Evolutionary conservation across 2,329 filamentous ascomycete species (phyloP).

Genomic region (Xylariomycetidae sp.): DNA sequence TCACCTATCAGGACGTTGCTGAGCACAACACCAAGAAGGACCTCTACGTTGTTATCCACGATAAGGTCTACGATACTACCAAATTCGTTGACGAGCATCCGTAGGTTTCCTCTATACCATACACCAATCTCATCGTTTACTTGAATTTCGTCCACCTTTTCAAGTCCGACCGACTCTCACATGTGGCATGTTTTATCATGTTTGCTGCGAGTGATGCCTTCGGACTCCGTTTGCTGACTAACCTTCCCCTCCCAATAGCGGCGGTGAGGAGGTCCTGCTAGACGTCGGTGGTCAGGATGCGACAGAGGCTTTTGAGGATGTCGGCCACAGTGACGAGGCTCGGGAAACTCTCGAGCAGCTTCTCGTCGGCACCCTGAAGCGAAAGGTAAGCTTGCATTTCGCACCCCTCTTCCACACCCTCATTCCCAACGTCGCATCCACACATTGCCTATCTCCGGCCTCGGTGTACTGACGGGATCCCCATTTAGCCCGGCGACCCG

Average conservation of each 20-base stretch:
- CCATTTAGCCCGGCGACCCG: constrained; percentile 68
- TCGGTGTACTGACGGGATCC: constrained; percentile 18
- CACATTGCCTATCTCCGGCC: neutral
- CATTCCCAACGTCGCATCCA: constrained; percentile 2
- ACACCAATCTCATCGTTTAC: constrained; percentile 5
- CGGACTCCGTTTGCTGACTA: constrained; percentile 19
- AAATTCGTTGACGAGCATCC: constrained; percentile 97
- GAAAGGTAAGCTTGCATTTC: constrained; percentile 54
- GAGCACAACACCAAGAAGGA: constrained; percentile 93
- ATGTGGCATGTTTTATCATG: too few relatives aligned
- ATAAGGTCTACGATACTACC: constrained; percentile 89
- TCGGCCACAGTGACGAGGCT: constrained; percentile 97
- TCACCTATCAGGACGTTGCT: constrained; percentile 77
- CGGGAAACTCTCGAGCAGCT: constrained; percentile 84
- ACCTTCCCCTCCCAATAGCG: constrained; percentile 50
- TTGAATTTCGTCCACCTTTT: too few relatives aligned
- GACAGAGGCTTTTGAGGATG: constrained; percentile 98
- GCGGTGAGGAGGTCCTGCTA: constrained; percentile 96
- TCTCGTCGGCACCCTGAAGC: constrained; percentile 72
- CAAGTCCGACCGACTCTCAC: too few relatives aligned
- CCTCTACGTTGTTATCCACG: constrained; percentile 85
- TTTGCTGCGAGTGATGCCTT: too few relatives aligned
- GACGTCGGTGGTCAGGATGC: constrained; percentile 95
- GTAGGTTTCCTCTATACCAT: constrained; percentile 42
- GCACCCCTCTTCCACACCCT: constrained; percentile 1